Evolutionary conservation across 805 yeast genomes (phyloP).

Genomic region (Pichia cabralensis): DNA sequence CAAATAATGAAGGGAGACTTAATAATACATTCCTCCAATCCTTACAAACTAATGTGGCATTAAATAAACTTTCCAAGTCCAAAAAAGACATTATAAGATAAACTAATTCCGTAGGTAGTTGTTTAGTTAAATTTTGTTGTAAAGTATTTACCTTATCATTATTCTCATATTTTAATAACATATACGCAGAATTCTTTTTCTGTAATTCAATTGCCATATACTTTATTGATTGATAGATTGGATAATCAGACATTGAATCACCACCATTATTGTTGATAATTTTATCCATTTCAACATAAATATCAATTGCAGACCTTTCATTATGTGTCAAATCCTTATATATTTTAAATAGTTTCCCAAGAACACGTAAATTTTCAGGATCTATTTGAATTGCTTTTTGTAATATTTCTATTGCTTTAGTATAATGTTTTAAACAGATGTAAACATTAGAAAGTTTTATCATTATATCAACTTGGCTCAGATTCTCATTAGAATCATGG

Average conservation of each 20-base stretch:
- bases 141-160: background rate
- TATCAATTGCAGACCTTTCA: conserved; percentile 8
- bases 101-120: conserved; percentile 8
- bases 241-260: conserved; percentile 1
- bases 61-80: conserved; percentile 3
- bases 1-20: conserved; percentile 7
- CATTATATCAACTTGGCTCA: too few relatives aligned
- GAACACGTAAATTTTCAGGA: conserved; percentile 3
- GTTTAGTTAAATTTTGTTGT: conserved; percentile 5
- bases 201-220: background rate
- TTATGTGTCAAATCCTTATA: conserved; percentile 3
- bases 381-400: conserved; percentile 4
- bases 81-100: conserved; percentile 4
- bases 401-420: background rate
- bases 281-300: conserved; percentile 1
- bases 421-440: background rate
- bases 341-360: conserved; percentile 3
- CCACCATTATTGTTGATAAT: background rate
- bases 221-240: background rate
- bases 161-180: conserved; percentile 1
- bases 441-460: conserved; percentile 4
- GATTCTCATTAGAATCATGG: too few relatives aligned
- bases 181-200: background rate
- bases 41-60: conserved; percentile 7
- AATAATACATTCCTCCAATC: conserved; percentile 9